These are phyloP conservation scores for Vitis hybrid DNA, from an alignment of 177 flowering plant genomes.

Conservation along the genomic window DNA sequence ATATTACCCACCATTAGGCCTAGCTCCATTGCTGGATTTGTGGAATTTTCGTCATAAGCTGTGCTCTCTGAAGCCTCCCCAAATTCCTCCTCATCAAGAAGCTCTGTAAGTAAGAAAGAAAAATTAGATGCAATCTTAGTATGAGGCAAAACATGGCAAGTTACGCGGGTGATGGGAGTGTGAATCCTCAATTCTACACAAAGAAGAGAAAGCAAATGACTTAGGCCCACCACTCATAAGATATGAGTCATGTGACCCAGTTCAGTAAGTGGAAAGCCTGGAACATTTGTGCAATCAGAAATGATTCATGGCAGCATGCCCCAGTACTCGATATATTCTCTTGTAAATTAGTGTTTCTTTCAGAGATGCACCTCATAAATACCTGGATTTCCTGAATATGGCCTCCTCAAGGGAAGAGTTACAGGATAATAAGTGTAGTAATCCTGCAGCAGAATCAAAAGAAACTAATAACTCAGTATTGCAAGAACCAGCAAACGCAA, in stretches of 20 bases:
- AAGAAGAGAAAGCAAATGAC: not conserved
- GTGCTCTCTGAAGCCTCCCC: conserved; percentile 24
- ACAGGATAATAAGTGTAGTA: conserved; percentile 59
- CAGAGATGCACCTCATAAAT: conserved; percentile 7
- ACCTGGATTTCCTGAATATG: conserved; percentile 73
- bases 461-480: not conserved
- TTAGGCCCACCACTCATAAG: not conserved
- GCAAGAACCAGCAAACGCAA: not conserved
- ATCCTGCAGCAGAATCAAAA: conserved; percentile 40
- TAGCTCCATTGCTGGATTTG: conserved; percentile 44
- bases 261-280: too few relatives aligned
- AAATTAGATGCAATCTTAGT: not conserved
- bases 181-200: not conserved
- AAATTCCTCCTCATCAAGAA: conserved; percentile 59
- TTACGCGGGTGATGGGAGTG: not conserved
- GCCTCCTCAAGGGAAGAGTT: conserved; percentile 63
- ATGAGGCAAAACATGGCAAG: not conserved
- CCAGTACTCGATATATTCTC: too few relatives aligned
- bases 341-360: not conserved
- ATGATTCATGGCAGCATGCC: too few relatives aligned
- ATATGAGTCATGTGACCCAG: not conserved
- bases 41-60: conserved; percentile 31
- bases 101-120: conserved; percentile 25
- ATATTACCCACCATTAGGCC: conserved; percentile 47
- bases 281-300: too few relatives aligned